Percentiles rank a stretch among this genome's conserved stretches.
Conservation (phyloP, 2,329 filamentous ascomycete species). For the Hypoxylon sp. region DNA sequence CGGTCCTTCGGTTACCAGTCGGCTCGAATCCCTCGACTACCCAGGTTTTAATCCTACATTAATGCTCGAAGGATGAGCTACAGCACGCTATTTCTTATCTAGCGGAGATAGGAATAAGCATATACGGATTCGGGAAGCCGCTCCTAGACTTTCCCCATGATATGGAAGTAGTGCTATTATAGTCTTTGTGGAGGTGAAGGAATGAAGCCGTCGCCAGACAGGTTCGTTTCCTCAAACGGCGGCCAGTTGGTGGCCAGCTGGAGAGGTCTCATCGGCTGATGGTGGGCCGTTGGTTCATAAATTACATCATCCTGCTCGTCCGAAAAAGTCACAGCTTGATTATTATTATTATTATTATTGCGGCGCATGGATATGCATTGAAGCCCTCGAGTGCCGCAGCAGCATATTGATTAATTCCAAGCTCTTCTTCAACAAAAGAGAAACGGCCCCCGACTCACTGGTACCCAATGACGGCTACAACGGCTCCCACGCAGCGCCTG, state of each 20-base stretch:
- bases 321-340: slow-evolving; percentile 14
- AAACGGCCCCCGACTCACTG: slow-evolving; percentile 23
- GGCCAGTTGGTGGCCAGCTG: slow-evolving; percentile 23
- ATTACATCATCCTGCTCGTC: neutral
- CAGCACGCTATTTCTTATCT: too few relatives aligned
- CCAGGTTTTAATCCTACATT: neutral
- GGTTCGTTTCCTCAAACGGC: neutral
- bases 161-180: slow-evolving; percentile 1
- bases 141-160: too few relatives aligned
- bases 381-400: slow-evolving; percentile 11
- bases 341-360: slow-evolving; percentile 17
- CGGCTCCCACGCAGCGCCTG: slow-evolving; percentile 42
- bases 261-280: slow-evolving; percentile 17
- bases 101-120: neutral
- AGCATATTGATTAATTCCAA: slow-evolving; percentile 1
- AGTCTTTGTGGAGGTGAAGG: neutral
- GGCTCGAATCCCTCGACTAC: neutral
- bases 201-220: slow-evolving; percentile 6
- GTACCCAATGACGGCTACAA: slow-evolving; percentile 40
- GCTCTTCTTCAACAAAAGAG: slow-evolving; percentile 10
- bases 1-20: slow-evolving; percentile 3
- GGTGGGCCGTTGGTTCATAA: slow-evolving; percentile 39
- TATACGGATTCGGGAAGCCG: too few relatives aligned
- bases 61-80: neutral
- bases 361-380: slow-evolving; percentile 31